phyloP scores from a whole-genome alignment of 179 eudicot species.

The Drosera spatulata region DNA sequence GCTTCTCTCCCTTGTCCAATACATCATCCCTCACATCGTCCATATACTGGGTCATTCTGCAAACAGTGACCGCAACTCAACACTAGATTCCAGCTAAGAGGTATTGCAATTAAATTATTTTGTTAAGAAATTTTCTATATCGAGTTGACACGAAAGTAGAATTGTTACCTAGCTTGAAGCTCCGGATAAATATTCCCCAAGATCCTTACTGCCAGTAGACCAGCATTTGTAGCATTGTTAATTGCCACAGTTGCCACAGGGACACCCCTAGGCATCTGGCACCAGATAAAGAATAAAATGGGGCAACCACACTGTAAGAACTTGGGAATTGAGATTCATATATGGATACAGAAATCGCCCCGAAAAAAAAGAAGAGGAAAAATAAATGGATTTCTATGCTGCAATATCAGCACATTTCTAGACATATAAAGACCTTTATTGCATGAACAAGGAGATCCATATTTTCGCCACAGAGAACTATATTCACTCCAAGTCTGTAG shows the following conservation, averaged over 20 bases:
- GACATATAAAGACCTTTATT: no score
- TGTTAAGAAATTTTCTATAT: not conserved
- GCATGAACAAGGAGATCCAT: no score
- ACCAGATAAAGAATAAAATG: not conserved
- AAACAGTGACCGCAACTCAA: not conserved
- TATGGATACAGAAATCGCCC: no score
- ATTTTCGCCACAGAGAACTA: no score
- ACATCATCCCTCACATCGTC: slow-evolving; percentile 59
- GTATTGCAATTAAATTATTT: not conserved
- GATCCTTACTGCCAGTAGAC: slow-evolving; percentile 71
- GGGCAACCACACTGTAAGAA: not conserved
- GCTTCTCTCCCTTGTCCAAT: slow-evolving; percentile 44
- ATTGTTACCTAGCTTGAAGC: slow-evolving; percentile 49
- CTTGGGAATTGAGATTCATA: no score
- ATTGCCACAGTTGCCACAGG: slow-evolving; percentile 96
- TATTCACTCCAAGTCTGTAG: no score
- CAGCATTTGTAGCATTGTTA: slow-evolving; percentile 94
- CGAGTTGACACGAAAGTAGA: slow-evolving; percentile 3
- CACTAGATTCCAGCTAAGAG: not conserved
- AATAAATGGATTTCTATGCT: no score
- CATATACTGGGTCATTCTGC: slow-evolving; percentile 66
- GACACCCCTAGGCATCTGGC: slow-evolving; percentile 96
- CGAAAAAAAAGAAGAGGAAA: no score
- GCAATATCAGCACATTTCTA: no score
- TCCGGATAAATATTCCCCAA: slow-evolving; percentile 57